Percentiles rank a stretch among this genome's conserved stretches.
Conservation (phyloP, 805 yeast genomes). For the Komagataella kurtzmanii region DNA sequence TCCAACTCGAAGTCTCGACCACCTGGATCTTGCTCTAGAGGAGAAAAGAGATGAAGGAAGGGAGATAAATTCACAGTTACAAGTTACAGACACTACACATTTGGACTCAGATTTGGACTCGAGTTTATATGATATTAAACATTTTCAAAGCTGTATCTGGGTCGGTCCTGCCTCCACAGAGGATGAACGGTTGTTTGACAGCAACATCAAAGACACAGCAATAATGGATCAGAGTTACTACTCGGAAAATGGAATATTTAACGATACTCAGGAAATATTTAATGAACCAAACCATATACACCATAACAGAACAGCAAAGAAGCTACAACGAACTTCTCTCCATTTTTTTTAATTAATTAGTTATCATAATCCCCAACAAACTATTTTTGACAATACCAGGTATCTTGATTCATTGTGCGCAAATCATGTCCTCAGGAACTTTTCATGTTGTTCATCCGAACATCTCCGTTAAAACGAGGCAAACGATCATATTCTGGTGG, state of each 20-base stretch:
- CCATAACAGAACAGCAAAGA: background rate
- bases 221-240: background rate
- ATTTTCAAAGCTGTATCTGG: background rate
- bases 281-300: background rate
- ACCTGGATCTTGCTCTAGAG: background rate
- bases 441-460: background rate
- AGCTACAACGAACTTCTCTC: background rate
- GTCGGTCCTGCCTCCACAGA: background rate
- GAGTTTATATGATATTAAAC: background rate
- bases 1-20: background rate
- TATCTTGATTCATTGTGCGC: background rate
- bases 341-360: background rate
- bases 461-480: background rate
- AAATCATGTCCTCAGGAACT: background rate
- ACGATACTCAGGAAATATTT: background rate
- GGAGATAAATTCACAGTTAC: background rate
- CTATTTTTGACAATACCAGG: background rate
- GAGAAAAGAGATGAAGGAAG: background rate
- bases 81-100: background rate
- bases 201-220: background rate
- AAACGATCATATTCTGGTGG: background rate
- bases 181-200: background rate
- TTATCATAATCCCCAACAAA: background rate
- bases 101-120: background rate
- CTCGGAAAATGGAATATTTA: background rate